Conservation (phyloP, 805 yeast species). For the Yarrowia sp. region DNA sequence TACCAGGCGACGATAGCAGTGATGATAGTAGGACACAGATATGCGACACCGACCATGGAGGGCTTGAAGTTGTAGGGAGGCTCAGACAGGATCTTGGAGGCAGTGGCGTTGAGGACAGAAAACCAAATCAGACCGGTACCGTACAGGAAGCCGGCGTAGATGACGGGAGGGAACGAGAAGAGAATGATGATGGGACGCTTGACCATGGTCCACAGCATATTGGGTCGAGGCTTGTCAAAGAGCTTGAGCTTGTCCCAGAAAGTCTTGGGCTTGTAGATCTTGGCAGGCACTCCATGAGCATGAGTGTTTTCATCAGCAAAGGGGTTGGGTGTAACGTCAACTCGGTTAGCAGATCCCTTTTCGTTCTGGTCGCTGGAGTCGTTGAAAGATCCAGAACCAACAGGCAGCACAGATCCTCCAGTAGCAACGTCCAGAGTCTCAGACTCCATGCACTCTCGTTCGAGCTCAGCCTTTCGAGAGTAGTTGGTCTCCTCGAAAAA, state of each 20-base stretch:
- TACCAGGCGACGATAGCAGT: conserved; percentile 12
- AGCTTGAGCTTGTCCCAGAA: conserved; percentile 37
- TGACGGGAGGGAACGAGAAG: conserved; percentile 22
- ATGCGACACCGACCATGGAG: conserved; percentile 26
- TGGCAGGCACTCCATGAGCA: neutral
- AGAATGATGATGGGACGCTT: conserved; percentile 35
- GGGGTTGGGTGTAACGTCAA: neutral
- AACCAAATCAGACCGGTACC: conserved; percentile 39
- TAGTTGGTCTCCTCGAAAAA: conserved; percentile 40
- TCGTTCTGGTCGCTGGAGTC: conserved; percentile 19
- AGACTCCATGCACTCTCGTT: conserved; percentile 10
- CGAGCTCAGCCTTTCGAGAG: conserved; percentile 19
- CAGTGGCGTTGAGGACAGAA: conserved; percentile 31
- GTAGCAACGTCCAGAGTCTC: conserved; percentile 1
- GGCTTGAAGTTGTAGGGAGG: conserved; percentile 39
- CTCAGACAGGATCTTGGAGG: conserved; percentile 23
- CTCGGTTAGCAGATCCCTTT: conserved; percentile 11
- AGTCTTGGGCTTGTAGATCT: conserved; percentile 30
- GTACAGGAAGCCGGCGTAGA: conserved; percentile 28
- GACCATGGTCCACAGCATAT: conserved; percentile 36
- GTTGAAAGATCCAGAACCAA: conserved; percentile 5
- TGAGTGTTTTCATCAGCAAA: neutral
- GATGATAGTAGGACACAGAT: conserved; percentile 26
- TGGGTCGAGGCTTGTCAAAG: conserved; percentile 29
- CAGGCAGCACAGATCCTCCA: conserved; percentile 2